Conservation (phyloP, 495 filamentous ascomycete genomes). For the Tuber microsphaerosporum region DNA sequence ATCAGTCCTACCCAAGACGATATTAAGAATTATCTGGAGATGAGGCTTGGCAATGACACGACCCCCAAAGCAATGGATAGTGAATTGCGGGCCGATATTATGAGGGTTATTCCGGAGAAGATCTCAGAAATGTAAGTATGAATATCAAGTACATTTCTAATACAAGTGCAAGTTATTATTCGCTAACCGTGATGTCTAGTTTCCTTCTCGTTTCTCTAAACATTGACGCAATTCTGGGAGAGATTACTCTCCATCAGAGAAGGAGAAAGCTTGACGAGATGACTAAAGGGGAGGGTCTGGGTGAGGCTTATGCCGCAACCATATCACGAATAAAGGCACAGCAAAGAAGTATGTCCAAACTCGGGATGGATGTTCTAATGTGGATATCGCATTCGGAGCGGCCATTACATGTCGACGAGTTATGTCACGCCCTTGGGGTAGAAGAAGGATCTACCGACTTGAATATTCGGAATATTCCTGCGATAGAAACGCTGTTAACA, state of each 20-base stretch:
- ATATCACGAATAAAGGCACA: neutral
- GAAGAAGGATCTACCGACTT: neutral
- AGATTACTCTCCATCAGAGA: neutral
- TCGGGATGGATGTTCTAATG: neutral
- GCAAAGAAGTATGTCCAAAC: neutral
- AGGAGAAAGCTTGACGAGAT: neutral
- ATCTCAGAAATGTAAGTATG: neutral
- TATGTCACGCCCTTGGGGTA: neutral
- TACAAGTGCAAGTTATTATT: neutral
- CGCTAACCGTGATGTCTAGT: neutral
- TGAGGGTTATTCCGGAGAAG: neutral
- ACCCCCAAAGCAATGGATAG: too few species aligned
- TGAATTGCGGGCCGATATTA: neutral
- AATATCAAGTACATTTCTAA: neutral
- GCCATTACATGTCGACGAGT: neutral
- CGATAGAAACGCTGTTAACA: neutral
- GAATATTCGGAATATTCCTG: neutral
- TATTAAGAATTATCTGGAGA: too few species aligned
- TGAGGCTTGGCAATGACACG: too few species aligned
- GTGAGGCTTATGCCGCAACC: neutral
- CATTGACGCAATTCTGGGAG: neutral
- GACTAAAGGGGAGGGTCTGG: neutral
- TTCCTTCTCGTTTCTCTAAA: neutral
- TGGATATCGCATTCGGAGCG: neutral
- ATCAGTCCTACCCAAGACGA: too few species aligned